phyloP scores from a whole-genome alignment of 441 rosid species.

The Breynia disticha region DNA sequence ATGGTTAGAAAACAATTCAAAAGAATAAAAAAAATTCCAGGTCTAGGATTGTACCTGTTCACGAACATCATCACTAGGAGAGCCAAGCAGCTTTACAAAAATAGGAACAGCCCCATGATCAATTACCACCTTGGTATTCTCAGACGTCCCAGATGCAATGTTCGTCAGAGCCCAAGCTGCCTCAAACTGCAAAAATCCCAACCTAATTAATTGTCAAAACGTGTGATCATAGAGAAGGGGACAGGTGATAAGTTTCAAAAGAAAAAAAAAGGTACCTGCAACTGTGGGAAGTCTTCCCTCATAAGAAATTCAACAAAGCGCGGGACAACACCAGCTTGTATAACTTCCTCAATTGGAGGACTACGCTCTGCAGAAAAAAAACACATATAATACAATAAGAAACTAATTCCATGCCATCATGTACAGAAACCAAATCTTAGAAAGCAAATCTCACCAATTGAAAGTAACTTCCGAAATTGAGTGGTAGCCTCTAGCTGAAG shows the following conservation, averaged over 20 bases:
- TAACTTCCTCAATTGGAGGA: slow-evolving; percentile 86
- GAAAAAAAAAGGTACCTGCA: slow-evolving; percentile 39
- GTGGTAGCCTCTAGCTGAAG: slow-evolving; percentile 69
- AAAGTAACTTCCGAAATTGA: slow-evolving; percentile 71
- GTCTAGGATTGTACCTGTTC: slow-evolving; percentile 54
- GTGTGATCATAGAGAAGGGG: neutral
- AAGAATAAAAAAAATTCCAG: neutral
- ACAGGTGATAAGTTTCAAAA: neutral
- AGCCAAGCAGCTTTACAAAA: slow-evolving; percentile 69
- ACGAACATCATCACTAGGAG: slow-evolving; percentile 83
- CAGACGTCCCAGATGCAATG: slow-evolving; percentile 86
- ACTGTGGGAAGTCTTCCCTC: slow-evolving; percentile 66
- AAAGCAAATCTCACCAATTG: slow-evolving; percentile 41
- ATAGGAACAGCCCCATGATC: slow-evolving; percentile 79
- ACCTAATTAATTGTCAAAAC: neutral
- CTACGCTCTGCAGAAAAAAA: slow-evolving; percentile 44
- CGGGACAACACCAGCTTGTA: slow-evolving; percentile 70
- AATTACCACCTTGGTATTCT: slow-evolving; percentile 68
- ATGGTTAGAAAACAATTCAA: too few relatives aligned
- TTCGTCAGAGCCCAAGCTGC: slow-evolving; percentile 86
- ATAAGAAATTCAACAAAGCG: slow-evolving; percentile 79
- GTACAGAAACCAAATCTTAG: neutral
- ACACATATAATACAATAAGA: neutral
- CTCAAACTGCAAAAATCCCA: slow-evolving; percentile 42
- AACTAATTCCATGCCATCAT: neutral